Conservation (phyloP, 768 basidiomycete species). For the Serendipita sp. region DNA sequence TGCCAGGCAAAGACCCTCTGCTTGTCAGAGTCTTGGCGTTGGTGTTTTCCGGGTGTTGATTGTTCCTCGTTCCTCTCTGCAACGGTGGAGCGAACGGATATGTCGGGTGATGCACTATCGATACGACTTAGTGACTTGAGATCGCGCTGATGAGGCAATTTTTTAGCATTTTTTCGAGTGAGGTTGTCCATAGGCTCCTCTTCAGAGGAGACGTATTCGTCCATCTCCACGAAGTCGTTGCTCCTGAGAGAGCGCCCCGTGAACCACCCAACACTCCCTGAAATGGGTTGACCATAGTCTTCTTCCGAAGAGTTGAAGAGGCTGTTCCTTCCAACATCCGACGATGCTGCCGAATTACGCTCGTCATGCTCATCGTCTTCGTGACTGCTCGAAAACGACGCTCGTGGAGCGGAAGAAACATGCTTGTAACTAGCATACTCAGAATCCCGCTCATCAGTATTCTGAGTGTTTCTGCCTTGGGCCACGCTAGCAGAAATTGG, state of each 20-base stretch:
- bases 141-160: constrained; percentile 57
- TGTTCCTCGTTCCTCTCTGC: background rate
- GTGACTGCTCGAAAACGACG: too few relatives aligned
- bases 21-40: background rate
- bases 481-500: background rate
- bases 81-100: constrained; percentile 23
- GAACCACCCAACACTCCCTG: background rate
- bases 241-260: background rate
- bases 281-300: background rate
- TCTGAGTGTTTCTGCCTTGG: background rate
- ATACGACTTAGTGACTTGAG: constrained; percentile 68
- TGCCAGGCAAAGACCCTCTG: constrained; percentile 58
- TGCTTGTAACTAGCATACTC: too few relatives aligned
- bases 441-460: too few relatives aligned
- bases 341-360: background rate
- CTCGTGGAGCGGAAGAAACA: too few relatives aligned
- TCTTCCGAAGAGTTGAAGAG: constrained; percentile 1
- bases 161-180: constrained; percentile 39
- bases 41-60: background rate
- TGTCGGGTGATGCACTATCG: constrained; percentile 48
- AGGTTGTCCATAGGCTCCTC: constrained; percentile 22
- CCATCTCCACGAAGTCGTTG: constrained; percentile 5
- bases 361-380: background rate
- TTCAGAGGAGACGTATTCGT: constrained; percentile 33
- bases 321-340: background rate